Evolutionary conservation across 805 yeast genomes (phyloP).

Genomic region (Candida piceae): DNA sequence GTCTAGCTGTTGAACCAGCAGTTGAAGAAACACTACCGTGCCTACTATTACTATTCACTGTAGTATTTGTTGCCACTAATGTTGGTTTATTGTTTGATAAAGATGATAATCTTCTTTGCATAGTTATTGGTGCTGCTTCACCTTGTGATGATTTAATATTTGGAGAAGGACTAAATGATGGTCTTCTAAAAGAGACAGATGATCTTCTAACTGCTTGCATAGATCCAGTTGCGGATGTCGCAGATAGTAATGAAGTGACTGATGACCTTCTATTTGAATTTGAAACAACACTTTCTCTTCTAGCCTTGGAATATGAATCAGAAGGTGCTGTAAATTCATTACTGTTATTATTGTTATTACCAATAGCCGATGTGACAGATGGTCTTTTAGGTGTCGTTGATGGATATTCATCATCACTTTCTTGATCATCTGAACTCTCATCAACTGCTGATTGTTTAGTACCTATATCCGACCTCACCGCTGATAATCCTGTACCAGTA

Average conservation of each 20-base stretch:
- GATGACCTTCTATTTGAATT: constrained; percentile 6
- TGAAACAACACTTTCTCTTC: constrained; percentile 3
- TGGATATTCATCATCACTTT: neutral
- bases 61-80: neutral
- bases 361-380: too few species aligned
- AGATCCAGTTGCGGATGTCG: constrained; percentile 1
- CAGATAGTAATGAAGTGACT: constrained; percentile 1
- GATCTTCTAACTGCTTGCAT: constrained; percentile 5
- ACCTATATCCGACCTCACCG: neutral
- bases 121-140: too few species aligned
- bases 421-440: constrained; percentile 5
- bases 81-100: constrained; percentile 3
- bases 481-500: too few species aligned
- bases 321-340: too few species aligned
- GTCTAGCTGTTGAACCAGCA: neutral
- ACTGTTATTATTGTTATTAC: too few species aligned
- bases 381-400: neutral
- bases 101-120: constrained; percentile 20
- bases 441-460: neutral
- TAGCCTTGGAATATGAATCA: too few species aligned
- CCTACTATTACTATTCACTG: constrained; percentile 1
- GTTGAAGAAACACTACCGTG: constrained; percentile 4
- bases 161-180: constrained; percentile 1
- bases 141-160: neutral
- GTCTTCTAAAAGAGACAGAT: constrained; percentile 5